Conservation (phyloP, 805 yeast species). For the Ogataea corticis region DNA sequence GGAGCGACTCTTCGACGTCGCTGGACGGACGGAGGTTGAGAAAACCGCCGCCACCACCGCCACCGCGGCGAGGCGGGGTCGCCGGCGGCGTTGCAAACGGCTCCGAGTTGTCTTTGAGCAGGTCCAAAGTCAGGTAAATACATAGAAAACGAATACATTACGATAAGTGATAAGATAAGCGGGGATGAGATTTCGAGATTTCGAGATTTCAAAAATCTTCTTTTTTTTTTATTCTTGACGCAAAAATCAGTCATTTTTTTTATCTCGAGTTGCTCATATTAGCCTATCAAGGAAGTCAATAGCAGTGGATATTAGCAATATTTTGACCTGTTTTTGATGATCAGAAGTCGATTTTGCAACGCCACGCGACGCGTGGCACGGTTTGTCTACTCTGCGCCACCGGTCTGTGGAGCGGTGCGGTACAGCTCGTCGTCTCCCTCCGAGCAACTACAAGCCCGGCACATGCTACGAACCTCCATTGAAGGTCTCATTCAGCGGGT, state of each 20-base stretch:
- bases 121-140: constrained; percentile 12
- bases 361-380: too few relatives aligned
- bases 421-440: constrained; percentile 5
- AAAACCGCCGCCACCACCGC: constrained; percentile 28
- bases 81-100: constrained; percentile 5
- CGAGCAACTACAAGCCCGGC: constrained; percentile 14
- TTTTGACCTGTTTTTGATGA: neutral
- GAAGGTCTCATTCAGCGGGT: constrained; percentile 60
- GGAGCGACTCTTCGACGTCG: constrained; percentile 18
- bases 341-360: neutral
- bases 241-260: neutral
- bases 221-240: neutral
- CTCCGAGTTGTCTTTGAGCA: constrained; percentile 22
- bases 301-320: too few relatives aligned
- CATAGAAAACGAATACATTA: neutral
- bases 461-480: constrained; percentile 30
- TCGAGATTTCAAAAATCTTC: neutral
- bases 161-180: neutral
- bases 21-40: constrained; percentile 14
- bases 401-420: too few relatives aligned
- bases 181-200: neutral
- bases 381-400: too few relatives aligned
- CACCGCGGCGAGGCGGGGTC: constrained; percentile 22
- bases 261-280: neutral
- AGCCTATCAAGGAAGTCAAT: neutral